Base-by-base conservation (phyloP, 106 monocot species). In the Dendrobium chrysotoxum region DNA sequence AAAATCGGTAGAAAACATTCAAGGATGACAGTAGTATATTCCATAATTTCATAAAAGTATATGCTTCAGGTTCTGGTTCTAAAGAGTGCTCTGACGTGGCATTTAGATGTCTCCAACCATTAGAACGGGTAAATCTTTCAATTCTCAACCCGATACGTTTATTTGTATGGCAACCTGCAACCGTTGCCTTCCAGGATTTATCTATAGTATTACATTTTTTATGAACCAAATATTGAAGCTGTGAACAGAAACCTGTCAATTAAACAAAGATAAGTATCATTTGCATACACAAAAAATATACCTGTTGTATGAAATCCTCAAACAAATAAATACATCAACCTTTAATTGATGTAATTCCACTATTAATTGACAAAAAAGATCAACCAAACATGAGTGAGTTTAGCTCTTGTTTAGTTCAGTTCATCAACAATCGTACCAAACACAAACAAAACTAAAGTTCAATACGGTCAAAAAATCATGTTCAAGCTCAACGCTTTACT, bases 1-100 rank as follows among this genome's bases (percentile, higher is more conserved):
- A 90, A 83, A 95, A 99, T 47, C 84, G 78, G 86, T 95, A 95
- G 61, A 99, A 91, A 35, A 82, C 90, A 84, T 88, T 66, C 57
- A 93, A 77, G 16, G 86, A 88, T 83, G 87, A 73, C 16, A 72
- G 73, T 77, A 91, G 79, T 21, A 77, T 68, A 15, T 61, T 65
- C 87, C 83, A 78, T 12, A 58, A 44, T 77, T 76, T 89, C 10
- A 42, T 57, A 0, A 76, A 40, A 73, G 77, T 66, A 87, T 80
- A 85, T 73, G 71, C 82, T 80, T 92, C 91, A 28, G 85, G 85
- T 58, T 84, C 88, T 79, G 92, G 79, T 79, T 79, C 96, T 84
- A 83, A 79, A 84, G 85, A 71, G 17, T 92, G 82, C 38, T 79
- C 84, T 57, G 92, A 83, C 40, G 91, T 31, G 50, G 88, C 89